These are phyloP conservation scores for Eimeria sp. DNA, from an alignment of 169 alveolate genomes.

Conservation along the genomic window DNA sequence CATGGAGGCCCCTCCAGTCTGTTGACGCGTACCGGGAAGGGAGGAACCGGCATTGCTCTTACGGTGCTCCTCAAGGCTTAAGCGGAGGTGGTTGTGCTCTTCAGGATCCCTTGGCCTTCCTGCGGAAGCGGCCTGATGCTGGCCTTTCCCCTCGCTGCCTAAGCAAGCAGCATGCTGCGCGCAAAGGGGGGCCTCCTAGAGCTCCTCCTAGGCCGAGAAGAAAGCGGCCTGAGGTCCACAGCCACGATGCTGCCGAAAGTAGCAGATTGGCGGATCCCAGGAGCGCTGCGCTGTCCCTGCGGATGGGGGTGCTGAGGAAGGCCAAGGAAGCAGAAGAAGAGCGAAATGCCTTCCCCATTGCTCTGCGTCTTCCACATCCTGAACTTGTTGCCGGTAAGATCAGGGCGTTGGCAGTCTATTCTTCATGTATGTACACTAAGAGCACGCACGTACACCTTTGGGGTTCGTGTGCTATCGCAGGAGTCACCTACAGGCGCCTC, in stretches of 20 bases:
- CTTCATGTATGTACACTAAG: neutral
- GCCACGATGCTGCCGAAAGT: neutral
- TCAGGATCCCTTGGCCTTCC: neutral
- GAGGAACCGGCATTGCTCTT: too few relatives aligned
- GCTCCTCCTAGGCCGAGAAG: neutral
- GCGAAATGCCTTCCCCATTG: constrained; percentile 34
- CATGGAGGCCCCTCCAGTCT: neutral
- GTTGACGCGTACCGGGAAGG: neutral
- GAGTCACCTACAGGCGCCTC: constrained; percentile 63
- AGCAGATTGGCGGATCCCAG: neutral
- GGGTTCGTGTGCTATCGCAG: neutral
- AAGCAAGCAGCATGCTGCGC: neutral
- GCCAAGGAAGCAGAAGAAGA: constrained; percentile 23
- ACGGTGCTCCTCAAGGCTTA: neutral
- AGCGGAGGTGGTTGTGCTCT: neutral
- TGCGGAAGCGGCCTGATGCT: neutral
- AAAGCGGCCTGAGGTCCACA: neutral
- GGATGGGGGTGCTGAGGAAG: constrained; percentile 15
- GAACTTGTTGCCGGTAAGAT: constrained; percentile 62
- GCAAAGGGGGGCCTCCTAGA: neutral
- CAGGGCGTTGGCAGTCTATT: too few relatives aligned
- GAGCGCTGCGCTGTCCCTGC: constrained; percentile 18
- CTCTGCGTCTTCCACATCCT: constrained; percentile 37
- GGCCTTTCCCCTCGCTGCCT: neutral
- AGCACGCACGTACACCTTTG: neutral